Evolutionary conservation across 1,284 basidiomycete genomes (phyloP).

Genomic region (Trichosporon sp.): DNA sequence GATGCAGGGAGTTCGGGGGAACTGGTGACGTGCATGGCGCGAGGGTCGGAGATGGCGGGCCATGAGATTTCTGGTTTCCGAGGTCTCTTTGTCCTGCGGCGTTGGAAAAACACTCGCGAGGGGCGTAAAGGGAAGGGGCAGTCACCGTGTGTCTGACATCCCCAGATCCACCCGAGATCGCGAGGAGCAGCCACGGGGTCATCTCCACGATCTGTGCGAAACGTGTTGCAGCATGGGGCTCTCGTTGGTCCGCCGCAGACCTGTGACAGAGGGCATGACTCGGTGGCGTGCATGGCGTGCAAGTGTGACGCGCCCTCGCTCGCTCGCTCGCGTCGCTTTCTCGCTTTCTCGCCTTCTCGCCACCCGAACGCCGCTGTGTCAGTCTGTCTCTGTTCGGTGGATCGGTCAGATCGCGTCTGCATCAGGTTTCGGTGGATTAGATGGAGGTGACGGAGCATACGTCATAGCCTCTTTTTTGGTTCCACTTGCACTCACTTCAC

Average conservation of each 20-base stretch:
- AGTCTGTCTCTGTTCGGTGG: too few relatives aligned
- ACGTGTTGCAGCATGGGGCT: too few relatives aligned
- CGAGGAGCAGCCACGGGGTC: too few relatives aligned
- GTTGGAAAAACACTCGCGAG: background rate
- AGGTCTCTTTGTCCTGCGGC: background rate
- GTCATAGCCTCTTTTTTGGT: slow-evolving; percentile 12
- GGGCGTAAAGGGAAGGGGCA: background rate
- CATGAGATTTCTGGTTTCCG: too few relatives aligned
- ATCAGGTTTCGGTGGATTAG: background rate
- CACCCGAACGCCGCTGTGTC: background rate
- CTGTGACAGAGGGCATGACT: too few relatives aligned
- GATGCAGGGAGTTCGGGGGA: background rate
- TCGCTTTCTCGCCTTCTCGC: background rate
- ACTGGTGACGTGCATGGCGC: too few relatives aligned
- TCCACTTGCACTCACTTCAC: background rate
- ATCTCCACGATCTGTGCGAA: too few relatives aligned
- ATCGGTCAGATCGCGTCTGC: background rate
- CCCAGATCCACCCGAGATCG: background rate
- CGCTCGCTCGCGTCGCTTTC: too few relatives aligned
- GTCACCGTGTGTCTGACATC: background rate
- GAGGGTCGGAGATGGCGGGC: background rate
- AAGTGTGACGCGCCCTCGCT: too few relatives aligned
- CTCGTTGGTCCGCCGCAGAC: too few relatives aligned
- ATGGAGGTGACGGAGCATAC: background rate
- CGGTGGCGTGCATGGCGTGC: background rate